Evolutionary conservation across 179 eudicot genomes (phyloP), one percentile per base, ranked within the genome.

Genomic region (Sideroxylon spinosum): DNA sequence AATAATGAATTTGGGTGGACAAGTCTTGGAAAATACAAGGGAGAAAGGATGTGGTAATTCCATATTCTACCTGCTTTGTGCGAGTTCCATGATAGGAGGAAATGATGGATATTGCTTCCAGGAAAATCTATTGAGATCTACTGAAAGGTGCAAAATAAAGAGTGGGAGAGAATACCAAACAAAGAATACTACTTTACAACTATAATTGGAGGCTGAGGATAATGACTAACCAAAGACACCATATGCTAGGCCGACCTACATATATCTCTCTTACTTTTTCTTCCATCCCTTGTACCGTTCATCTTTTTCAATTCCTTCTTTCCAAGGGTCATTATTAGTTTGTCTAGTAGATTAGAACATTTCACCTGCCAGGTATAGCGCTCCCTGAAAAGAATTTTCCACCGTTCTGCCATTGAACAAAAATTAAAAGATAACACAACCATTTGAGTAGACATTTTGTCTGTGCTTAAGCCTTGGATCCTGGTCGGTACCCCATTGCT

Each of bases 201-300:
- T 60, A 74, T 16, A 59, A 57, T 8, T n/a, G 67, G 48, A 44
- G 68, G 19, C 26, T 44, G 10, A 25, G 52, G 23, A 59, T 25
- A 62, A 22, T 74, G 32, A 37, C 67, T 53, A 74, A 59, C 52
- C 25, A n/a, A 46, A 59, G 69, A 62, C 55, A 16, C 70, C 59
- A 61, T 75, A 75, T 62, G 78, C 78, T 46, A n/a, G 62, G 78
- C 17, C 25, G 22, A 59, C 68, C 71, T 29, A 75, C 78, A 62
- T 37, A 11, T 23, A 10, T 49, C 71, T 23, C 69, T 63, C 70
- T 26, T 23, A 75, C 78, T 75, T 75, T 75, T 75, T 28, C 70
- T 75, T 49, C 78, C 78, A 75, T 75, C 60, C 71, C 60, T 49
- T 75, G 78, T 62, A 75, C 70, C 13, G 2, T 17, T 63, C 48